Conservation (phyloP, 2,329 filamentous ascomycete genomes). For the Periglandula ipomoeae region DNA sequence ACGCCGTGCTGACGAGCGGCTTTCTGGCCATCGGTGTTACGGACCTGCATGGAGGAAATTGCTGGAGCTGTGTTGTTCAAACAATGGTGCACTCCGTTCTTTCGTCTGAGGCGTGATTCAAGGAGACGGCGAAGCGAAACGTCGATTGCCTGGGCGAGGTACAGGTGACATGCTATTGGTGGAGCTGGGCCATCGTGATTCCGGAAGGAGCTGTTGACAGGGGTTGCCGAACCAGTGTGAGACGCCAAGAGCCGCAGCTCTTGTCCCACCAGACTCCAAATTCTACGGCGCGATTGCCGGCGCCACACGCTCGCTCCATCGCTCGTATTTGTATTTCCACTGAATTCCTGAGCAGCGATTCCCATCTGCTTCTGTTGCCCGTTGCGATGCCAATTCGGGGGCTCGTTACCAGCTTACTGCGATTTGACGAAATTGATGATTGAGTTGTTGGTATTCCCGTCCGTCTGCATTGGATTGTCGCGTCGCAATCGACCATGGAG, state of each 20-base stretch:
- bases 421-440: no score
- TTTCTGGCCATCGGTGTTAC: background rate
- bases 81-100: background rate
- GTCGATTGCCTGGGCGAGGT: background rate
- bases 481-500: no score
- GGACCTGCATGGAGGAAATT: background rate
- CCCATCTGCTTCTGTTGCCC: background rate
- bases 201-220: conserved; percentile 4
- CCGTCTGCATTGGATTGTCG: no score
- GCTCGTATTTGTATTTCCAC: background rate
- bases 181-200: background rate
- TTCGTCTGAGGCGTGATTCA: conserved; percentile 2
- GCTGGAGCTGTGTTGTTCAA: background rate
- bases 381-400: background rate
- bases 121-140: conserved; percentile 9
- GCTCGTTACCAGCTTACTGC: no score
- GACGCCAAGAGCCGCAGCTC: no score
- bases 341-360: background rate
- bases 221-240: conserved; percentile 4
- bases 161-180: background rate
- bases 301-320: no score
- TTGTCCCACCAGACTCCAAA: background rate
- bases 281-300: background rate
- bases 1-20: background rate
- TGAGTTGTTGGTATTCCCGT: no score